Base-by-base conservation (phyloP, 139 green algal species). In the Tetradesmus lagerheimii region DNA sequence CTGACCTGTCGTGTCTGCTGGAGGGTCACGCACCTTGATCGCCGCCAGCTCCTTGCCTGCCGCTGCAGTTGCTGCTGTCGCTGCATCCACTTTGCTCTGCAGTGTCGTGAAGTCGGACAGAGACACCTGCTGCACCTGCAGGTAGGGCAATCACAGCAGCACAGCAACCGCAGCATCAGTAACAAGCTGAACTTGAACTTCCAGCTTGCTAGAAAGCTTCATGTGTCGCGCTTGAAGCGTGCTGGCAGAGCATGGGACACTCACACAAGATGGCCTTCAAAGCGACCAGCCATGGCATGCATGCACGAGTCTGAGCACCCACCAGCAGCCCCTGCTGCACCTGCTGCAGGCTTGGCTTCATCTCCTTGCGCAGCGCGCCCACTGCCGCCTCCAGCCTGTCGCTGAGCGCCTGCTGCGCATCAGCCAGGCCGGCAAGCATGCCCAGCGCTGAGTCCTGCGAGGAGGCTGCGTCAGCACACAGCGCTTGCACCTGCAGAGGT, bases 311-410 rank as follows among this genome's bases (percentile, higher is more conserved):
- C n/a, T 6, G 66, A 11, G 6, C 62, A 15, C 23, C 5, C 3
- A n/a, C 6, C 62, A 74, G 25, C 62, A 34, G 62, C 62, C 25
- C 23, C 66, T 31, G 14, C 27, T 35, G 5, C 38, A 64, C 38
- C 83, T 80, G 38, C 64, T 87, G 81, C 81, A 78, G 50, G 15
- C 43, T 35, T 1, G 83, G 83, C 83, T 80, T 47, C 83, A 88
- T 67, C 31, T 88, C 83, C 64, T 64, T 80, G 38, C 64, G 83
- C 83, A 88, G 83, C 64, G 67, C 64, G 25, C 23, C 62, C 25
- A 80, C 64, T 80, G 64, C 83, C 67, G 64, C 29, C 43, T 64
- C 57, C 62, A 88, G 64, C 64, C 64, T n/a, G 38, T 80, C 64
- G n/a, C 27, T 25, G 0, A 88, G 64, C 1, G 57, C 64, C 83